Evolutionary conservation across 805 yeast genomes (phyloP).

Genomic region (Yamadazyma phyllophila): DNA sequence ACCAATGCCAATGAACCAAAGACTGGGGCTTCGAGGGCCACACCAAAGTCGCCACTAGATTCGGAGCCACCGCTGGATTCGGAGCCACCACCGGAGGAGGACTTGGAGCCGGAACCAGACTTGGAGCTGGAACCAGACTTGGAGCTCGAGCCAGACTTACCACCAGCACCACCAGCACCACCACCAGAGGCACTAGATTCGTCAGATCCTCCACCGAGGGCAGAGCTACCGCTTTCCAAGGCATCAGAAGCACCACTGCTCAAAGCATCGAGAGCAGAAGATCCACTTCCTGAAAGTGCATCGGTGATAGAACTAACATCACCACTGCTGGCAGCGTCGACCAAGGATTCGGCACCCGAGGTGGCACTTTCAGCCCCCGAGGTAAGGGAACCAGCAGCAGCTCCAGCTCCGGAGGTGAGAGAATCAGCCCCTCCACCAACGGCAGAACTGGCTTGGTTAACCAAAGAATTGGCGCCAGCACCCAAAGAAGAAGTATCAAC

Average conservation of each 20-base stretch:
- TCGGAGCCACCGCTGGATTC: conserved; percentile 7
- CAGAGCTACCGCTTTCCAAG: neutral
- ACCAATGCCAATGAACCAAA: conserved; percentile 18
- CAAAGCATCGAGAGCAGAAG: conserved; percentile 4
- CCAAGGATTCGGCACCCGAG: conserved; percentile 2
- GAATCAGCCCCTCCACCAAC: conserved; percentile 15
- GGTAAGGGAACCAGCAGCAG: conserved; percentile 10
- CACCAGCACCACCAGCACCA: too few relatives aligned
- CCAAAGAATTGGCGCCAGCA: conserved; percentile 3
- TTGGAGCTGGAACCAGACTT: conserved; percentile 3
- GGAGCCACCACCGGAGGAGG: neutral
- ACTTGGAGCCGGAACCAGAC: neutral
- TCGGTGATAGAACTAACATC: neutral
- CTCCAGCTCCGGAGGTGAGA: conserved; percentile 16
- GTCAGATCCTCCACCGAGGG: neutral
- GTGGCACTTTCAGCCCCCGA: conserved; percentile 1
- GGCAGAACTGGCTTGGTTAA: neutral
- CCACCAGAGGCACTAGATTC: neutral
- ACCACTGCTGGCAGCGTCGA: conserved; percentile 1
- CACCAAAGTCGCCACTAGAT: conserved; percentile 15
- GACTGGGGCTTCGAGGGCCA: conserved; percentile 16
- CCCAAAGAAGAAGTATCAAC: conserved; percentile 1
- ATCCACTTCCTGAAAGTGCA: neutral
- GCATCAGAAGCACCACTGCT: conserved; percentile 6
- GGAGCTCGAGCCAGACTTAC: neutral